These are phyloP conservation scores for Boletus rubroflammeus DNA, from an alignment of 768 basidiomycete genomes.

Conservation along the genomic window DNA sequence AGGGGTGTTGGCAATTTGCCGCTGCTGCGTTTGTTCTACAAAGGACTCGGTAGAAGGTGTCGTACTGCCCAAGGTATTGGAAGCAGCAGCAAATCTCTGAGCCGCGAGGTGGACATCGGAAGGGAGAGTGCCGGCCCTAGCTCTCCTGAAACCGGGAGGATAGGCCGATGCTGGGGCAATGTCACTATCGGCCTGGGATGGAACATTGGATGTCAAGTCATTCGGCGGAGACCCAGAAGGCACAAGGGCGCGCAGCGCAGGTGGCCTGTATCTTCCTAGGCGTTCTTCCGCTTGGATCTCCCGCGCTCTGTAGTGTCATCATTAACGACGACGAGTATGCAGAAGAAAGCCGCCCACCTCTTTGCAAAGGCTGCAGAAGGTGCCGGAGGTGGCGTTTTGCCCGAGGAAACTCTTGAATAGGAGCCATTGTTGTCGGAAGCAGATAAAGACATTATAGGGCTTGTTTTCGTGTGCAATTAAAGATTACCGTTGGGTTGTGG, in stretches of 20 bases:
- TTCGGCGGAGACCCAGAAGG: conserved; percentile 72
- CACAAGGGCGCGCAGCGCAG: conserved; percentile 66
- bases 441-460: conserved; percentile 89
- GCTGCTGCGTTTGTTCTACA: conserved; percentile 43
- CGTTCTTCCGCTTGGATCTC: conserved; percentile 81
- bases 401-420: conserved; percentile 79
- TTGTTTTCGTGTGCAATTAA: conserved; percentile 62
- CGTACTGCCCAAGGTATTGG: conserved; percentile 51
- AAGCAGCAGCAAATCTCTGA: conserved; percentile 72
- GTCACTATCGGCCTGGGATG: conserved; percentile 55
- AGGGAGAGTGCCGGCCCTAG: conserved; percentile 96
- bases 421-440: conserved; percentile 76
- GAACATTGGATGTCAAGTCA: conserved; percentile 56
- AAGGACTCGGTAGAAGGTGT: conserved; percentile 48
- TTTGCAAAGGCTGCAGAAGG: conserved; percentile 88
- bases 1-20: conserved; percentile 35
- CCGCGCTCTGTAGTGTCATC: conserved; percentile 54
- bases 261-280: conserved; percentile 71
- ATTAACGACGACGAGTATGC: conserved; percentile 18
- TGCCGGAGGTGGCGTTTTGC: conserved; percentile 87
- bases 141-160: conserved; percentile 86
- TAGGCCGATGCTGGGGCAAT: conserved; percentile 69
- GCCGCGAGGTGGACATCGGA: conserved; percentile 90
- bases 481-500: conserved; percentile 58
- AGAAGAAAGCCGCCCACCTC: conserved; percentile 47